Conservation (phyloP, 2,329 filamentous ascomycete genomes). For the Aspergillus sergii region DNA sequence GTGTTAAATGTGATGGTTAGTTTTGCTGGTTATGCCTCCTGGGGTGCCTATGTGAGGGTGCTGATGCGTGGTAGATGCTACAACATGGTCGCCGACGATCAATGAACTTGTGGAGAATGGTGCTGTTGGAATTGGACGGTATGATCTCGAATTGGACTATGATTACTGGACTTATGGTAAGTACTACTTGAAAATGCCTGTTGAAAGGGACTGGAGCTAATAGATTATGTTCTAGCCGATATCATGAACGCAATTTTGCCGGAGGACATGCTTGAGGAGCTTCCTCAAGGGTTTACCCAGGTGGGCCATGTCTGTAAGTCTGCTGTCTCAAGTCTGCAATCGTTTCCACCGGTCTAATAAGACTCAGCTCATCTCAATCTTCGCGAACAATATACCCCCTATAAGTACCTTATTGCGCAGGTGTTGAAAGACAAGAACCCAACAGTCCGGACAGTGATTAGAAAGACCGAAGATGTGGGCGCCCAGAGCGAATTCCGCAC, state of each 20-base stretch:
- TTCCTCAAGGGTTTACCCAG: constrained; percentile 82
- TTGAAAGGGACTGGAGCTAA: not conserved
- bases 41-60: not conserved
- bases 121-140: constrained; percentile 73
- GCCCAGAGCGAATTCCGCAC: constrained; percentile 84
- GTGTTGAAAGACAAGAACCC: constrained; percentile 90
- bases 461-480: constrained; percentile 90
- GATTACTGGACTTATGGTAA: constrained; percentile 81
- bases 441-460: constrained; percentile 83
- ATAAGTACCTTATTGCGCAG: constrained; percentile 82
- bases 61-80: constrained; percentile 54
- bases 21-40: constrained; percentile 27
- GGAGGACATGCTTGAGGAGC: constrained; percentile 74
- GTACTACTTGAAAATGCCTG: constrained; percentile 25
- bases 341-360: constrained; percentile 14
- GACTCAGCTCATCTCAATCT: constrained; percentile 82
- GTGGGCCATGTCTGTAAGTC: constrained; percentile 80
- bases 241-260: constrained; percentile 82
- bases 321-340: constrained; percentile 4
- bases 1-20: constrained; percentile 42
- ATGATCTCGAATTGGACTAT: constrained; percentile 76
- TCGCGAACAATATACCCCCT: constrained; percentile 77
- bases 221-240: constrained; percentile 60
- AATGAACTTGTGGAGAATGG: constrained; percentile 68
- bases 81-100: constrained; percentile 75